These are phyloP conservation scores for Podaxis pistillaris DNA, from an alignment of 768 basidiomycete species.

Conservation along the genomic window DNA sequence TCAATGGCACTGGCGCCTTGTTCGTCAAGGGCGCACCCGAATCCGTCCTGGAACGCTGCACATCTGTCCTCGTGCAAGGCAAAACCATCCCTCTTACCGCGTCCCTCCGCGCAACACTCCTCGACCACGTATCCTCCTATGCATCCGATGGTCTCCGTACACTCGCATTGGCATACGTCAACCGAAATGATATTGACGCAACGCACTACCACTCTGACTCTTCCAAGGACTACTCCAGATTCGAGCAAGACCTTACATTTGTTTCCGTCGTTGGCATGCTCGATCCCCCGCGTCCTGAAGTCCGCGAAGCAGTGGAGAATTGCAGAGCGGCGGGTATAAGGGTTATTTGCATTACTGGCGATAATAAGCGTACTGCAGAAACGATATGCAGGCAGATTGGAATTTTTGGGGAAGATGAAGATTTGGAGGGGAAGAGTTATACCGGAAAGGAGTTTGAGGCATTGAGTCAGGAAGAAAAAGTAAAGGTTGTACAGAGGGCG, in stretches of 20 bases:
- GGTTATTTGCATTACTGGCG: conserved; percentile 96
- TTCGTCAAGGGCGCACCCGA: conserved; percentile 98
- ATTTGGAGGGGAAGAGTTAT: conserved; percentile 92
- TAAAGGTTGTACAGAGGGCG: conserved; percentile 83
- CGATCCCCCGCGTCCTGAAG: conserved; percentile 96
- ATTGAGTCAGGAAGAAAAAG: conserved; percentile 76
- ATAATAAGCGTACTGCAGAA: conserved; percentile 97
- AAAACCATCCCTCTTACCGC: conserved; percentile 63
- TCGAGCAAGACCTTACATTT: conserved; percentile 91
- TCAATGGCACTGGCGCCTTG: conserved; percentile 68
- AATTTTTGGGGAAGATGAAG: conserved; percentile 84
- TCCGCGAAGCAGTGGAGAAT: conserved; percentile 79
- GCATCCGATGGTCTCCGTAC: conserved; percentile 84
- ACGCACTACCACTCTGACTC: conserved; percentile 80
- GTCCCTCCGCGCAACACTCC: conserved; percentile 55
- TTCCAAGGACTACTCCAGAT: conserved; percentile 79
- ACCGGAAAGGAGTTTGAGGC: conserved; percentile 91
- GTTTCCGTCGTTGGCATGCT: conserved; percentile 97
- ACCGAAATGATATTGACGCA: conserved; percentile 73
- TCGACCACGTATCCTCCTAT: conserved; percentile 68
- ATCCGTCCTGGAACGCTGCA: conserved; percentile 88
- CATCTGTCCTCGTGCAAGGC: conserved; percentile 65
- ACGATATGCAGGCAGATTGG: conserved; percentile 96
- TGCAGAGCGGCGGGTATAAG: conserved; percentile 93
- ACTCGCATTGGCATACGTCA: conserved; percentile 86